Percentiles rank a stretch among this genome's conserved stretches.
Evolutionary conservation across 225 moss, liverwort and hornwort species (phyloP).

Genomic region (Pseudoscleropodium purum): DNA sequence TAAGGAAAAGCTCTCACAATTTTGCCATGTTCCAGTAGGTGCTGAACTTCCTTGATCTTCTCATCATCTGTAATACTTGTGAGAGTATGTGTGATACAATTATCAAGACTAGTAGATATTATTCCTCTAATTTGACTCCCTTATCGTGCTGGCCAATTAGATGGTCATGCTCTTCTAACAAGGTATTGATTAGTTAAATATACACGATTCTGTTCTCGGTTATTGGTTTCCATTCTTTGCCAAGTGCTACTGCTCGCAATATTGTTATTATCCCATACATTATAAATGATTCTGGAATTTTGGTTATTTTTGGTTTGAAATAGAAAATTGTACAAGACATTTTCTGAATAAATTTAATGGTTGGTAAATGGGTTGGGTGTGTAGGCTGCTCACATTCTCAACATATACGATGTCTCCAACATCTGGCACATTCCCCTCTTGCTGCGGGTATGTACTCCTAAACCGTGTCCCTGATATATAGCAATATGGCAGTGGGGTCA

Average conservation of each 20-base stretch:
- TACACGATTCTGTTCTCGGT: neutral
- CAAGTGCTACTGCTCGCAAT: neutral
- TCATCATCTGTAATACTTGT: neutral
- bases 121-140: neutral
- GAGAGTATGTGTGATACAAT: neutral
- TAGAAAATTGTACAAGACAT: neutral
- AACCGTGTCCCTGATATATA: neutral
- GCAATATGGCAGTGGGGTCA: neutral
- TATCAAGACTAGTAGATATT: neutral
- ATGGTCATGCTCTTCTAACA: neutral
- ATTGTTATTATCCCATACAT: neutral
- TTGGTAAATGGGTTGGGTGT: slow-evolving; percentile 2
- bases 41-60: neutral
- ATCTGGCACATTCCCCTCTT: slow-evolving; percentile 91
- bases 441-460: slow-evolving; percentile 47
- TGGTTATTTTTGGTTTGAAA: neutral
- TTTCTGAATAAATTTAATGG: neutral
- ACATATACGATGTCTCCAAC: slow-evolving; percentile 80
- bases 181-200: neutral
- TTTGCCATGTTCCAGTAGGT: slow-evolving; percentile 84
- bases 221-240: neutral
- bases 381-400: slow-evolving; percentile 74
- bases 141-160: neutral
- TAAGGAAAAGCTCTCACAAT: slow-evolving; percentile 73
- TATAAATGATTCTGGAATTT: neutral